These are phyloP conservation scores for Phlegmacium glaucopus DNA, from an alignment of 768 basidiomycete species.

Conservation along the genomic window DNA sequence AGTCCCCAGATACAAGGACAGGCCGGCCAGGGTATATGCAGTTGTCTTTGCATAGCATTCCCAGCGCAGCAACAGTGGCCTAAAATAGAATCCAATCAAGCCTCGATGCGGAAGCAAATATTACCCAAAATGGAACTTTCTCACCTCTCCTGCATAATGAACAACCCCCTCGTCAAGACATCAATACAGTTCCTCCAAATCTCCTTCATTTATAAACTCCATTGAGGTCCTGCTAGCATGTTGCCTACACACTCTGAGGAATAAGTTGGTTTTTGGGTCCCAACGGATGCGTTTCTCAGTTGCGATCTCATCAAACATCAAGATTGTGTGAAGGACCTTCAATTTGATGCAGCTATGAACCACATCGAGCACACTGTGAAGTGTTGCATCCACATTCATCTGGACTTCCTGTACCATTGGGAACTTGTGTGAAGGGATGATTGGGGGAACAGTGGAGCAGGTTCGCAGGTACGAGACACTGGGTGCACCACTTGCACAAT, in stretches of 20 bases:
- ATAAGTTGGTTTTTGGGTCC: slow-evolving; percentile 18
- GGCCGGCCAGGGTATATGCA: slow-evolving; percentile 22
- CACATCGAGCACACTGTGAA: background rate
- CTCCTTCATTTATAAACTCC: slow-evolving; percentile 15
- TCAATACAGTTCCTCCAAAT: slow-evolving; percentile 20
- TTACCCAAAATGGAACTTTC: too few relatives aligned
- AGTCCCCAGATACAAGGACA: slow-evolving; percentile 25
- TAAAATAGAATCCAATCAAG: slow-evolving; percentile 13
- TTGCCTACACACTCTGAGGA: slow-evolving; percentile 24
- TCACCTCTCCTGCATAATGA: slow-evolving; percentile 19
- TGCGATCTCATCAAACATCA: slow-evolving; percentile 29
- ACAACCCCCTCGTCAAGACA: slow-evolving; percentile 9
- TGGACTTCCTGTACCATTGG: slow-evolving; percentile 3
- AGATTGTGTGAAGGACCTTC: slow-evolving; percentile 14
- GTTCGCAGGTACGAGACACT: slow-evolving; percentile 11
- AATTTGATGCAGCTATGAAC: background rate
- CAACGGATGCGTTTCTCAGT: slow-evolving; percentile 19
- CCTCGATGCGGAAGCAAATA: background rate
- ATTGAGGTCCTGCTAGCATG: slow-evolving; percentile 12
- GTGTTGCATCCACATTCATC: background rate
- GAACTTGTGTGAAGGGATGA: slow-evolving; percentile 9
- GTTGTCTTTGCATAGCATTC: slow-evolving; percentile 21
- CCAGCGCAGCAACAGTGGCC: slow-evolving; percentile 24
- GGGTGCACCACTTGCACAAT: slow-evolving; percentile 17
- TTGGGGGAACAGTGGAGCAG: slow-evolving; percentile 10